These are phyloP conservation scores for Leptodermis oblonga DNA, from an alignment of 257 asterid genomes.

Conservation along the genomic window DNA sequence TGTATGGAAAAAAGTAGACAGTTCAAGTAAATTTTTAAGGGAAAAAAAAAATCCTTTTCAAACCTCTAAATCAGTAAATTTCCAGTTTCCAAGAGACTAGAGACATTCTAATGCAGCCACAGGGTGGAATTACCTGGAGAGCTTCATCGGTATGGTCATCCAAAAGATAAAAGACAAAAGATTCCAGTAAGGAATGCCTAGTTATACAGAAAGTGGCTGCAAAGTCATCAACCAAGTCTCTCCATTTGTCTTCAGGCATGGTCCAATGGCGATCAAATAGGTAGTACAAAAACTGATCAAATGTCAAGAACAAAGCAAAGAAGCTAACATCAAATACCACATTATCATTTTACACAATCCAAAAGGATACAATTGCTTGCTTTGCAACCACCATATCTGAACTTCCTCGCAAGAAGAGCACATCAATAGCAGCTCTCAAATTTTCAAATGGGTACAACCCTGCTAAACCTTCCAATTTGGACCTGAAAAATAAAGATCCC, in stretches of 20 bases:
- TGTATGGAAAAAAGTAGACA: not conserved
- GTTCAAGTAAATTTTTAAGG: too few species aligned
- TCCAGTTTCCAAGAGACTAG: not conserved
- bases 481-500: constrained; percentile 35
- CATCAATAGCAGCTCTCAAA: constrained; percentile 73
- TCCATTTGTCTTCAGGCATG: constrained; percentile 66
- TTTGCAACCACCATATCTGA: constrained; percentile 84
- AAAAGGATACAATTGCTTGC: constrained; percentile 91
- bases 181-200: constrained; percentile 84
- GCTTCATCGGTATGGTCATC: constrained; percentile 88
- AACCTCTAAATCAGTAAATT: not conserved
- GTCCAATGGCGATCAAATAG: constrained; percentile 91
- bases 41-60: not conserved
- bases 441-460: constrained; percentile 81
- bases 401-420: constrained; percentile 82
- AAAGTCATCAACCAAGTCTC: constrained; percentile 70
- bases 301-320: constrained; percentile 49
- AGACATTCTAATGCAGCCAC: not conserved
- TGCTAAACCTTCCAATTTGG: constrained; percentile 63
- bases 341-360: not conserved
- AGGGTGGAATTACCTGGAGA: constrained; percentile 50
- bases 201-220: constrained; percentile 74
- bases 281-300: constrained; percentile 72
- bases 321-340: constrained; percentile 4
- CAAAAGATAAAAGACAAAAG: constrained; percentile 72